Base-by-base conservation (phyloP, 2,329 filamentous ascomycete genomes). In the Stachybotrys echinatus region DNA sequence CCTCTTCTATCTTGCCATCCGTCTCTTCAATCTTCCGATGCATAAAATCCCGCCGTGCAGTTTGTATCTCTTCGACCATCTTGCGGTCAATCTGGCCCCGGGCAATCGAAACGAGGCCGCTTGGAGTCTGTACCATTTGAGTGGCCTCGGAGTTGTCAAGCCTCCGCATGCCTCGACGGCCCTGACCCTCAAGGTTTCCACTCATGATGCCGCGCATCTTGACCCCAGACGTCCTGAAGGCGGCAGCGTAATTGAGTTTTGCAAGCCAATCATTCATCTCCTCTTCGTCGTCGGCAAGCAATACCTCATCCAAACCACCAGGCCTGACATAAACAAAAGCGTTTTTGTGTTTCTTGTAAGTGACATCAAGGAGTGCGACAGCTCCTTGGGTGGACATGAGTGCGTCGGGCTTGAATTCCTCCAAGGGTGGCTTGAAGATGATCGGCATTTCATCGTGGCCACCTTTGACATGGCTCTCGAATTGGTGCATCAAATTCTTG, bases 211-310 rank as follows among this genome's bases (percentile, higher is more conserved):
- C 92, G 58, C 92, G 83, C 77, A 96, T 95, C 42, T 90, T 83
- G 6, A 97, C 90, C 12, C 92, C 92, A 6, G 92, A 89, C 1
- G 91, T 95, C 58, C 90, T 83, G 67, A 97, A 97, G 1, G 94
- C 89, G 8, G 94, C 92, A 31, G 92, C 92, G 64, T 97, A 97
- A 65, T 99, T 99, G 52, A 99, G 80, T 62, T 96, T 94, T 7
- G 88, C 89, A 23, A 99, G 75, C 94, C 94, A 99, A 64, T 99
- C 94, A 61, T 96, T 95, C 79, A 95, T 85, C 60, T 99, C 94
- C 1, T 83, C 76, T 60, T 99, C 94, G 48, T 84, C 90, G 59
- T 96, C 92, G 5, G 94, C 92, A 18, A 97, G 74, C 37, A 99
- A 86, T 1, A 92, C 85, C 64, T 99, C 94, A 61, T 99, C 92